Evolutionary conservation across 768 basidiomycete genomes (phyloP), one percentile per base, ranked within the genome.

Genomic region (Tricholoma furcatifolium): DNA sequence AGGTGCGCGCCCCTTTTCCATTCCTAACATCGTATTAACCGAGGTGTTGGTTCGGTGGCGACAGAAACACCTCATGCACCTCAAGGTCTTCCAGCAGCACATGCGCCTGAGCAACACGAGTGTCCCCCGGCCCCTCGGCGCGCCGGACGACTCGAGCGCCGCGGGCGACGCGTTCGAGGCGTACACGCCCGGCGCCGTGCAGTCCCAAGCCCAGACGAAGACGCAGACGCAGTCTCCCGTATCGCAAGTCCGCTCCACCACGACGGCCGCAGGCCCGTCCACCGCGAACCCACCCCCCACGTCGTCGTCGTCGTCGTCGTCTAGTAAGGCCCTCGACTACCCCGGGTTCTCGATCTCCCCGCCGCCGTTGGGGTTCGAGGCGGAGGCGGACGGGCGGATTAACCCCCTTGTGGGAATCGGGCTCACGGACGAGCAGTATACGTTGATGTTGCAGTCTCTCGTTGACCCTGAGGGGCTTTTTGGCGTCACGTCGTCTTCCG

Each of bases 341-440:
- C 20, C 48, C 4, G 27, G 27, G 10, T 32, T 46, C 23, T 31
- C 52, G 6, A 50, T 47, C 24, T 21, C 49, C 24, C 47, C 41
- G 11, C 49, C 44, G 9, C 49, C 43, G 47, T 35, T 55, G 45
- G 60, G 58, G 35, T 52, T 60, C 55, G 62, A 63, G 51, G 73
- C 76, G 47, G 78, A 78, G 31, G 72, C 76, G 49, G 81, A 86
- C 24, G 76, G 75, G 30, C 73, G 82, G 51, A 81, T 91, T 59
- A 93, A 96, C 68, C 91, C 91, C 6, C 76, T 97, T 38, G 88
- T 87, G 14, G 88, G 85, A 15, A 88, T 94, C 83, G 93, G 93
- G 11, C 79, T 95, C 50, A 82, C 86, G 14, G 92, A 95, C 61
- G 91, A 94, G 64, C 90, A 93, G 68, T 97, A 95, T 71, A 80